Percentiles rank a stretch among this genome's conserved stretches.
Conservation (phyloP, 2,329 filamentous ascomycete species). For the Xylaria sp. region DNA sequence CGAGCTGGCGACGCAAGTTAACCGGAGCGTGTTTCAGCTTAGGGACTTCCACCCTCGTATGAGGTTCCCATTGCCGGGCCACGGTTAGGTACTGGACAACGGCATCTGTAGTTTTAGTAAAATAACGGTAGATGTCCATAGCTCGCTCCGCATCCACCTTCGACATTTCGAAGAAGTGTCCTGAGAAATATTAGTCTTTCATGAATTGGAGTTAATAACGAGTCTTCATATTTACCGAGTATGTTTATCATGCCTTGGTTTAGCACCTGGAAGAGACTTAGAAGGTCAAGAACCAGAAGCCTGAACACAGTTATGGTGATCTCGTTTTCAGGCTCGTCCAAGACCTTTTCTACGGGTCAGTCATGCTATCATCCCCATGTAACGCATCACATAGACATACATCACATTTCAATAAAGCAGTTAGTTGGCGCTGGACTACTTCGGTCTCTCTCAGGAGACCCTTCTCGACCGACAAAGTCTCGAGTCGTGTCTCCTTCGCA, state of each 20-base stretch:
- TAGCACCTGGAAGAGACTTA: conserved; percentile 91
- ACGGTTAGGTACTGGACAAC: conserved; percentile 91
- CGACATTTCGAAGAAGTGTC: conserved; percentile 99
- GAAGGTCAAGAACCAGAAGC: conserved; percentile 86
- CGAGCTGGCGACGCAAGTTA: conserved; percentile 86
- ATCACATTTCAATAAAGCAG: conserved; percentile 87
- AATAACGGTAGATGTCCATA: conserved; percentile 90
- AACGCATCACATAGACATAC: conserved; percentile 61
- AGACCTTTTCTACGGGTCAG: conserved; percentile 66
- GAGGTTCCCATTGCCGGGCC: conserved; percentile 89
- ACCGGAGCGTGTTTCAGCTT: conserved; percentile 98
- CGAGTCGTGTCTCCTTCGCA: conserved; percentile 81
- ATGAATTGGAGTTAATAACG: neutral
- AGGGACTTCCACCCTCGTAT: conserved; percentile 92
- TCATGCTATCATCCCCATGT: conserved; percentile 30
- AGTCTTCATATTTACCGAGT: conserved; percentile 69
- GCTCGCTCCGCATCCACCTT: conserved; percentile 91
- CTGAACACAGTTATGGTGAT: conserved; percentile 95
- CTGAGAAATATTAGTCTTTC: conserved; percentile 57
- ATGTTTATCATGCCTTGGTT: conserved; percentile 99
- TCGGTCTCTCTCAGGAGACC: conserved; percentile 93
- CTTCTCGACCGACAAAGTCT: conserved; percentile 89
- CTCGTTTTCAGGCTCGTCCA: conserved; percentile 94
- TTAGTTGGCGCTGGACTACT: conserved; percentile 86
- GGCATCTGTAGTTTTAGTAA: conserved; percentile 90